phyloP scores from a whole-genome alignment of 257 asterid genomes.

The Salvia hispanica region DNA sequence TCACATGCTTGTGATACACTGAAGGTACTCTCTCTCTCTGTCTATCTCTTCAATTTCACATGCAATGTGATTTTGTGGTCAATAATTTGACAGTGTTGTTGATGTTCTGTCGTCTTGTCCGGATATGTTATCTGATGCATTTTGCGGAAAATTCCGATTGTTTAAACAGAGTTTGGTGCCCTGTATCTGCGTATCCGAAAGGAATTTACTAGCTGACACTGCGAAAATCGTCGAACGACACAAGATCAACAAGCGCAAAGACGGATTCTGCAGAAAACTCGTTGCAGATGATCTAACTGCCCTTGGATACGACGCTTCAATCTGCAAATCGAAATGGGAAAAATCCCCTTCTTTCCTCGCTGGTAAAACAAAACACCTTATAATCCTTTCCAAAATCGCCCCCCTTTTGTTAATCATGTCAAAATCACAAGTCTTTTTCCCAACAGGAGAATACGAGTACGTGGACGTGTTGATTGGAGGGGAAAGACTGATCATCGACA shows the following conservation, averaged over 20 bases:
- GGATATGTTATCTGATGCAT: conserved; percentile 25
- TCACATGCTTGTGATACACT: conserved; percentile 58
- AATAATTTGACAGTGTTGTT: not conserved
- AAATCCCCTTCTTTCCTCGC: conserved; percentile 63
- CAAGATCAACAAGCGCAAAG: conserved; percentile 58
- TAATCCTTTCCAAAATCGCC: not conserved
- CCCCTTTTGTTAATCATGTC: not conserved
- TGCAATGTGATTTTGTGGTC: conserved; percentile 29
- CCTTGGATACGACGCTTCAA: conserved; percentile 77
- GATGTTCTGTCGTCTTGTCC: conserved; percentile 7
- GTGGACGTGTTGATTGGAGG: conserved; percentile 64
- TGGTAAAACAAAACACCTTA: conserved; percentile 43
- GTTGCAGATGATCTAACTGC: conserved; percentile 68
- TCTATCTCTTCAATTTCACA: not conserved
- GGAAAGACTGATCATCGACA: conserved; percentile 69
- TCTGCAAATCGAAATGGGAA: conserved; percentile 89
- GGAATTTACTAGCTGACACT: conserved; percentile 68
- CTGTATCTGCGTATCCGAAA: conserved; percentile 54
- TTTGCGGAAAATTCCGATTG: conserved; percentile 1
- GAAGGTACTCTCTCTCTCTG: conserved; percentile 48
- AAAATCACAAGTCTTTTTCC: not conserved
- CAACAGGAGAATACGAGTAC: conserved; percentile 73
- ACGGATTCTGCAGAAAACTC: conserved; percentile 48
- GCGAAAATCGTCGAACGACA: conserved; percentile 65
- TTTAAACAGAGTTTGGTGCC: conserved; percentile 66